phyloP scores from a whole-genome alignment of 768 basidiomycete genomes.

The Coprinopsis cinerea region DNA sequence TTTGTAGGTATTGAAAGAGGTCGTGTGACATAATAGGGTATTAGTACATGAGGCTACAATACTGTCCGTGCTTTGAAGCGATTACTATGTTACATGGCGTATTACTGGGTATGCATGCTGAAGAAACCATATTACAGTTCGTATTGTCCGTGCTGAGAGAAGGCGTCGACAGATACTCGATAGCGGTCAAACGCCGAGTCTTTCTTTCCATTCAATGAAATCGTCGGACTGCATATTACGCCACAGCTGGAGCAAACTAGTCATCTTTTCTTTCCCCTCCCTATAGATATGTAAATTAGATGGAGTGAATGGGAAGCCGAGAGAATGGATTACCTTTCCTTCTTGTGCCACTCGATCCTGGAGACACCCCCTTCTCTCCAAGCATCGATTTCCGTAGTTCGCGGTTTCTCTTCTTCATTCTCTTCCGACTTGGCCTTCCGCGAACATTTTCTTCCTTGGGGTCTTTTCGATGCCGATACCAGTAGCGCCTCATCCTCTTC shows the following conservation, averaged over 20 bases:
- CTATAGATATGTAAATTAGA: slow-evolving; percentile 26
- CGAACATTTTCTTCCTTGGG: slow-evolving; percentile 26
- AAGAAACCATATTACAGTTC: neutral
- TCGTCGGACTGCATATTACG: slow-evolving; percentile 40
- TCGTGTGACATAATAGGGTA: neutral
- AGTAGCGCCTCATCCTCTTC: slow-evolving; percentile 35
- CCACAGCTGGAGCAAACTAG: slow-evolving; percentile 43
- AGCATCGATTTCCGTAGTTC: slow-evolving; percentile 30
- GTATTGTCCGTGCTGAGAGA: too few species aligned
- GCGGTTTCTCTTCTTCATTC: slow-evolving; percentile 25
- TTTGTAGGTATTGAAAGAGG: slow-evolving; percentile 35
- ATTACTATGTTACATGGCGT: too few species aligned
- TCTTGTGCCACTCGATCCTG: slow-evolving; percentile 53
- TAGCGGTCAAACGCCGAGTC: slow-evolving; percentile 49
- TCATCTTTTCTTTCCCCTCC: slow-evolving; percentile 53
- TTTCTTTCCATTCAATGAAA: slow-evolving; percentile 48
- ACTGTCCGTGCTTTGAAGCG: too few species aligned
- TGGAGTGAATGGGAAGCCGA: neutral
- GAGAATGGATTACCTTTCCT: slow-evolving; percentile 38
- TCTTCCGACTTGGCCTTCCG: slow-evolving; percentile 33
- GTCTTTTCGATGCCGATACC: slow-evolving; percentile 29
- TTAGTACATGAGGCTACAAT: neutral
- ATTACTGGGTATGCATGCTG: too few species aligned
- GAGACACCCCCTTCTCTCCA: slow-evolving; percentile 50
- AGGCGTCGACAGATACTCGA: too few species aligned